These are phyloP conservation scores for Paxillus ammoniavirescens DNA, from an alignment of 768 basidiomycete species.

Conservation along the genomic window DNA sequence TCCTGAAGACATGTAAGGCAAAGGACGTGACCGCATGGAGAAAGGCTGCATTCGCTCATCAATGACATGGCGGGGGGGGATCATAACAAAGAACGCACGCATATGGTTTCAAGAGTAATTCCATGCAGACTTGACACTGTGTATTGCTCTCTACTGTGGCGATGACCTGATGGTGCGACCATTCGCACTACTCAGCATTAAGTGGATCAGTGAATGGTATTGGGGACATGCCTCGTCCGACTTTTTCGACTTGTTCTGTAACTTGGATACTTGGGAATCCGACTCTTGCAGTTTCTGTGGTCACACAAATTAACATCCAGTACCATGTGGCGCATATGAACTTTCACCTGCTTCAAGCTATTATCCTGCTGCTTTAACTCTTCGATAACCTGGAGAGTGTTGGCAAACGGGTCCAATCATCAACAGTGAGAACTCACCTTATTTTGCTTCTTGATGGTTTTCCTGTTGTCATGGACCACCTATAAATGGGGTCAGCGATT, in stretches of 20 bases:
- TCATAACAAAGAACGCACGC: constrained; percentile 45
- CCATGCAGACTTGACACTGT: constrained; percentile 80
- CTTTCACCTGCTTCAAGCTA: constrained; percentile 37
- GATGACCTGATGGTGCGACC: constrained; percentile 40
- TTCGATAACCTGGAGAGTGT: constrained; percentile 45
- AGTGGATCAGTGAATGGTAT: not conserved
- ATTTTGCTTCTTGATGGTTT: constrained; percentile 49
- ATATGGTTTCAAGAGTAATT: constrained; percentile 60
- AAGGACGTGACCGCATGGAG: constrained; percentile 79
- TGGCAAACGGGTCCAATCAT: not conserved
- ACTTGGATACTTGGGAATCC: constrained; percentile 41
- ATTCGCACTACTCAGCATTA: not conserved
- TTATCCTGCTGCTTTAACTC: constrained; percentile 47
- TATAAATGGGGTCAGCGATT: constrained; percentile 13
- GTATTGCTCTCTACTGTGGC: constrained; percentile 55
- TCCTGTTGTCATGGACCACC: constrained; percentile 47
- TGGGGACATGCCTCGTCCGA: constrained; percentile 52
- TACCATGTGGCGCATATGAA: not conserved
- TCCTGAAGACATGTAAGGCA: constrained; percentile 70
- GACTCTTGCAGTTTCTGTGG: constrained; percentile 45
- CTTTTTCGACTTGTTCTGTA: constrained; percentile 48
- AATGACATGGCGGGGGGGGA: not conserved
- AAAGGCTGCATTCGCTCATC: constrained; percentile 42
- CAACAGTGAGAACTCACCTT: constrained; percentile 42
- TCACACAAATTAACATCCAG: constrained; percentile 1